Base-by-base conservation (phyloP, 495 filamentous ascomycete genomes). In the Oleoguttula mirabilis region DNA sequence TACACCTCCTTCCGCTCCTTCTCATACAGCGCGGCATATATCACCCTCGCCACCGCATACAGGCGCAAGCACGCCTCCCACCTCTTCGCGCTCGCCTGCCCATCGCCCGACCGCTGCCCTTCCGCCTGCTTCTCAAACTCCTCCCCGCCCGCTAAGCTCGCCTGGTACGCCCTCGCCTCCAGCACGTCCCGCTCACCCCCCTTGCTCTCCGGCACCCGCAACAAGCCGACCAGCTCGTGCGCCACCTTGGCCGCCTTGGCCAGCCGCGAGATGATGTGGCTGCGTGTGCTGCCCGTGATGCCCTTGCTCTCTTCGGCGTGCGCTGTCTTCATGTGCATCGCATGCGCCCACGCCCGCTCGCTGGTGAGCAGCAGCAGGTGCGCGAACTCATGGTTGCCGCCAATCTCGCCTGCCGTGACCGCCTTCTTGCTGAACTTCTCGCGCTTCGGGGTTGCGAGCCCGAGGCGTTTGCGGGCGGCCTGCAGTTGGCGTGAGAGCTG, bases 321-420 rank as follows among this genome's bases (percentile, higher is more conserved):
- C 17, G 74, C 62, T 4, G 86, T 74, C 60, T 94, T 94, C 72
- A 95, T 84, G 50, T 82, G 71, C 86, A 94, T 90, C 38, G 88
- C 92, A 57, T 94, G 79, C 1, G 92, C 92, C 87, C 92, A 96
- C 39, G 92, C 84, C 50, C 92, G 74, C 65, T 99, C 92, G 43
- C 87, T 74, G 23, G 78, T 80, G 50, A 94, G 74, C 40, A 99
- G 71, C 31, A 88, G 69, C 31, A 93, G 71, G 45, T 84, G 70
- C 28, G 82, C 75, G 58, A 79, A 88, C 86, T 80, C 82, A 58
- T 78, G 69, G 64, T 92, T 82, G 34, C 65, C 64, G 25, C 68
- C 73, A 47, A 99, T 71, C 64, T 94, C 78, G 47, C 82, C 79
- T 21, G 81, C 71, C 10, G 79, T 88, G 41, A 93, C 64, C 21